Conservation (phyloP, 495 filamentous ascomycete species). For the Hypoxylon intermedium region DNA sequence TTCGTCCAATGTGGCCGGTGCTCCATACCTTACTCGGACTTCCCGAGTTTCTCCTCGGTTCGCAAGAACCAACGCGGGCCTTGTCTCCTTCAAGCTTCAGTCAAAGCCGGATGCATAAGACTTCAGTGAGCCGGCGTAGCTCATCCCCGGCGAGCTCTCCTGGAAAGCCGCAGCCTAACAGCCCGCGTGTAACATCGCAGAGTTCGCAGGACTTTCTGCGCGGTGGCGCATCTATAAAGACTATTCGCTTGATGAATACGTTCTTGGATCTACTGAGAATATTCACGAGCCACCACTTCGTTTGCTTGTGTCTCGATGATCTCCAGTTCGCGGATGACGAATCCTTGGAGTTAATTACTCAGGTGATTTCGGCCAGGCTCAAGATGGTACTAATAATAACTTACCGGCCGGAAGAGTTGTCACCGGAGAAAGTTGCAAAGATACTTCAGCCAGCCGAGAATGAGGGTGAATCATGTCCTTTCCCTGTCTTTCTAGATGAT, state of each 20-base stretch:
- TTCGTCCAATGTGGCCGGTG: conserved; percentile 78
- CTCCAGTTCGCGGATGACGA: conserved; percentile 88
- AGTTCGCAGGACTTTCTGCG: conserved; percentile 75
- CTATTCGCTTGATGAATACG: conserved; percentile 80
- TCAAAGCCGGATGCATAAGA: conserved; percentile 24
- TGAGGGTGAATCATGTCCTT: conserved; percentile 43
- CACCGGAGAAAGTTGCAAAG: conserved; percentile 52
- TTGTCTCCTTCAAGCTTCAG: conserved; percentile 32
- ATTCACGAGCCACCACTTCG: conserved; percentile 77
- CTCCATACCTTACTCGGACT: conserved; percentile 79
- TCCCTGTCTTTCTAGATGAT: neutral
- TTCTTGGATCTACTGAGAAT: conserved; percentile 84
- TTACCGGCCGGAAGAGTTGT: conserved; percentile 62
- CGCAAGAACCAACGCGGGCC: conserved; percentile 33
- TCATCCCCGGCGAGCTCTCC: conserved; percentile 52
- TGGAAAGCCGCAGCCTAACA: conserved; percentile 34
- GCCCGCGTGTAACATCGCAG: conserved; percentile 49
- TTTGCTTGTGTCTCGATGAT: conserved; percentile 85
- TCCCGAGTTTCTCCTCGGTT: conserved; percentile 72
- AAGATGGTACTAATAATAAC: conserved; percentile 81
- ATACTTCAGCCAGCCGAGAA: conserved; percentile 58
- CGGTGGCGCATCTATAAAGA: conserved; percentile 71
- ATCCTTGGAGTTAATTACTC: conserved; percentile 76
- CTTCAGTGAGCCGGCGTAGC: conserved; percentile 44
- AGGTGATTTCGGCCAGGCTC: conserved; percentile 73